These are phyloP conservation scores for Ophiocordyceps robertsii DNA, from an alignment of 2,329 filamentous ascomycete species.

Conservation along the genomic window DNA sequence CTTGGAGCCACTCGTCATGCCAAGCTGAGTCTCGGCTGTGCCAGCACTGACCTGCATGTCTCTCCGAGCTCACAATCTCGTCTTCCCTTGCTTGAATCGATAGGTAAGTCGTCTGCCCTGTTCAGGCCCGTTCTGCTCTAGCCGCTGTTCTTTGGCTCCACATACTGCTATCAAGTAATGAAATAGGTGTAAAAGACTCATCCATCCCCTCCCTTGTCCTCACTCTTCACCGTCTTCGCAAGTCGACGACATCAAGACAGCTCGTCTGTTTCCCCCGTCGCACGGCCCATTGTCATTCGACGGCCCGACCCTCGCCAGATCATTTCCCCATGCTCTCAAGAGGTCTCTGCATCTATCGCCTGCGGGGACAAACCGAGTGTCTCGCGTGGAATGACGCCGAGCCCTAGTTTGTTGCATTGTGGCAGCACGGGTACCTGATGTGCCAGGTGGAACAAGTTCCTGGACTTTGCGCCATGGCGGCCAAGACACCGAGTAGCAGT, in stretches of 20 bases:
- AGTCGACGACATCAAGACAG: too few relatives aligned
- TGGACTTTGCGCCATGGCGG: too few relatives aligned
- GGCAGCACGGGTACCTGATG: too few relatives aligned
- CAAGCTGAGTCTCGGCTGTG: background rate
- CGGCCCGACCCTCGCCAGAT: background rate
- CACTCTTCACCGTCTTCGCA: too few relatives aligned
- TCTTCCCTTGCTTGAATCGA: background rate
- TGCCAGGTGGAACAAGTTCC: too few relatives aligned
- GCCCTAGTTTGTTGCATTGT: background rate
- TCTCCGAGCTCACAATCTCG: background rate
- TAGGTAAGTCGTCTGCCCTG: background rate
- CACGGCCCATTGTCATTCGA: background rate
- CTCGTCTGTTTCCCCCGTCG: too few relatives aligned
- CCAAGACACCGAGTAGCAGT: background rate
- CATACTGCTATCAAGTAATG: too few relatives aligned
- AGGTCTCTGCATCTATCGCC: background rate
- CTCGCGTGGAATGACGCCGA: conserved; percentile 1
- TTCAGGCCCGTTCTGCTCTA: too few relatives aligned
- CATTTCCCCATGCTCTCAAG: background rate
- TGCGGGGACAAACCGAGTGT: background rate
- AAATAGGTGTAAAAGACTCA: too few relatives aligned
- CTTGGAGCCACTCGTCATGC: too few relatives aligned
- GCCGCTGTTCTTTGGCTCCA: background rate
- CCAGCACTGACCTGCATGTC: background rate
- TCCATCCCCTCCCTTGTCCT: too few relatives aligned